Conservation (phyloP, 2,329 filamentous ascomycete species). For the Cytospora mali region DNA sequence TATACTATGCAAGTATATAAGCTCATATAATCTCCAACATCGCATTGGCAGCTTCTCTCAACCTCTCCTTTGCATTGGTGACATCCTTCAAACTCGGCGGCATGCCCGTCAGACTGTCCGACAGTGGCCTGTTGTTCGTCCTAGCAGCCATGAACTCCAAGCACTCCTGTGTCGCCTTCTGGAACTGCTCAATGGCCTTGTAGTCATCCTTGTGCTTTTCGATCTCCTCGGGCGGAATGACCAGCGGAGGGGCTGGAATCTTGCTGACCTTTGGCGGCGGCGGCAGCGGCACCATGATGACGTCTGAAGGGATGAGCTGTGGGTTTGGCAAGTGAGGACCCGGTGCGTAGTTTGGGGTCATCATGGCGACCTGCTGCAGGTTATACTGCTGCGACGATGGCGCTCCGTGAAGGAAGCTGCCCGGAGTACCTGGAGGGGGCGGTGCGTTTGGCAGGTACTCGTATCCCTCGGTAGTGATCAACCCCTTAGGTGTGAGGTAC, state of each 20-base stretch:
- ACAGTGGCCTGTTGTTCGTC: not conserved
- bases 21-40: not conserved
- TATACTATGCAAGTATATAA: not conserved
- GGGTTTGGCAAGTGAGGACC: not conserved
- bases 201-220: slow-evolving; percentile 2
- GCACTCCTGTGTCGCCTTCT: slow-evolving; percentile 14
- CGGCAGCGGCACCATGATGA: not conserved
- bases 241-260: slow-evolving; percentile 10
- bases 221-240: slow-evolving; percentile 14
- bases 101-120: slow-evolving; percentile 20
- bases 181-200: not conserved
- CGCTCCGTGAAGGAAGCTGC: not conserved
- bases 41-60: slow-evolving; percentile 17
- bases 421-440: not conserved
- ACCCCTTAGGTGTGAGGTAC: slow-evolving; percentile 5
- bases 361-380: not conserved
- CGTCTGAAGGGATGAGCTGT: not conserved
- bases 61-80: slow-evolving; percentile 10
- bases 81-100: slow-evolving; percentile 23
- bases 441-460: slow-evolving; percentile 11
- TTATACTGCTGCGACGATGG: not conserved
- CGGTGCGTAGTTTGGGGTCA: not conserved
- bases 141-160: slow-evolving; percentile 17
- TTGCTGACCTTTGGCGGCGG: slow-evolving; percentile 1
- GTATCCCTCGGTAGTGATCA: slow-evolving; percentile 18